These are phyloP conservation scores for Aegilops bicornis DNA, from an alignment of 176 grass and related monocot species.

Conservation along the genomic window DNA sequence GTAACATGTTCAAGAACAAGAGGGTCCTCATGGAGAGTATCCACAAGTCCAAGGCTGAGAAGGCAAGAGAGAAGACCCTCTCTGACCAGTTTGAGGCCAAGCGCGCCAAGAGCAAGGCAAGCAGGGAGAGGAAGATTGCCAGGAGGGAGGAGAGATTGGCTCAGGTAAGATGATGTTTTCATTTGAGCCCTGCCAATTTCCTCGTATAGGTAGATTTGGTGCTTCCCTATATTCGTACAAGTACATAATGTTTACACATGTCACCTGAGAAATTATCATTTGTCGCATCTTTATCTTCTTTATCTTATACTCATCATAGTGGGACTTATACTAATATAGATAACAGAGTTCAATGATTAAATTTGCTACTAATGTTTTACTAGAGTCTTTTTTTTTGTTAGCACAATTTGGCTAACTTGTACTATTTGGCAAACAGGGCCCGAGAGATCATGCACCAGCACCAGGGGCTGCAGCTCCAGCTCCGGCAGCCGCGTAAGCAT, in stretches of 20 bases:
- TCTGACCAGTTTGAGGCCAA: slow-evolving; percentile 70
- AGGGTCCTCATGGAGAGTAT: slow-evolving; percentile 73
- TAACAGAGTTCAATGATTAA: not conserved
- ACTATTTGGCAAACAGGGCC: not conserved
- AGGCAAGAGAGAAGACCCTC: slow-evolving; percentile 49
- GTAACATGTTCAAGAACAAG: slow-evolving; percentile 72
- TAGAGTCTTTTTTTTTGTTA: not conserved
- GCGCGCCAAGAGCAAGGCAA: slow-evolving; percentile 64
- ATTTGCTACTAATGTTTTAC: not conserved
- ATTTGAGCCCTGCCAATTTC: not conserved
- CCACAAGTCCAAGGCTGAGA: slow-evolving; percentile 76
- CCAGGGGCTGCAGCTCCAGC: not conserved
- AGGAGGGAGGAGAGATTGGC: slow-evolving; percentile 60
- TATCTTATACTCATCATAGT: too few species aligned
- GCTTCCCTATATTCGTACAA: too few species aligned
- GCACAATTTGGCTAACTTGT: not conserved
- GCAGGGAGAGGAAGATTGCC: slow-evolving; percentile 38
- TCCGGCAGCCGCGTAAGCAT: not conserved
- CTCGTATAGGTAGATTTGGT: not conserved
- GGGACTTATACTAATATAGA: too few species aligned
- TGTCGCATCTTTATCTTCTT: too few species aligned
- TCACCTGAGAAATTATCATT: too few species aligned
- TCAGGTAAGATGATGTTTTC: slow-evolving; percentile 40
- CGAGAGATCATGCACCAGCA: not conserved
- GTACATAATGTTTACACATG: too few species aligned